Base-by-base conservation (phyloP, 1,139 yeast genomes). In the Yamadazyma spencermartinsiae region DNA sequence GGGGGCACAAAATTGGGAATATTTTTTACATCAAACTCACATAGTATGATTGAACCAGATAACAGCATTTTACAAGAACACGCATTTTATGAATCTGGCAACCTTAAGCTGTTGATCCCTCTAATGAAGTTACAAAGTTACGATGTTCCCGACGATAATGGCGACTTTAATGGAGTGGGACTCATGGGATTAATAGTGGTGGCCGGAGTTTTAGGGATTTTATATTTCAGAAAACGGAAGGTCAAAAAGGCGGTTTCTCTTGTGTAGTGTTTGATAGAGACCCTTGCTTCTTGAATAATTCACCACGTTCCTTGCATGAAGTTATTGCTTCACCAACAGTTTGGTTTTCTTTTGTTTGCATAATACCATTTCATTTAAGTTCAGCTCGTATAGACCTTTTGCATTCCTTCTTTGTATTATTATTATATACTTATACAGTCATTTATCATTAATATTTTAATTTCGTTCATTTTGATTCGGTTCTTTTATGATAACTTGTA, bases 71-170 rank as follows among this genome's bases (percentile, higher is more conserved):
- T 49, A 28, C 45, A 42, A 35, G 52, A 49, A 36, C 52, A 49
- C 35, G 46, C 41, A 16, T 49, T 49, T 34, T 49, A 49, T 36
- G 52, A 49, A 23, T 20, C 43, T 1, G 52, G 52, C 15, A 48
- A 48, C 24, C 34, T 49, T 6, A 49, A 47, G 33, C 45, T 44
- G 26, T 34, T 49, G 13, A 32, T 49, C 16, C 50, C 50, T 2
- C 30, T 45, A 13, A 42, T 46, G 20, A 47, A 49, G n/a, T 20
- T 44, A n/a, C 50, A 46, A 39, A 45, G 40, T 19, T 49, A 49
- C 24, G 48, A 49, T 27, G 24, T 23, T 23, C 21, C 35, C 4
- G 33, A 31, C 3, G 44, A 37, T 9, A 29, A 25, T 12, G 14
- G 8, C 12, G 20, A 28, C n/a, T 28, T 14, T 28, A 28, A 28